Evolutionary conservation across 2,329 filamentous ascomycete species (phyloP), one percentile per base, ranked within the genome.

Genomic region (Phyllosticta citriasiana): DNA sequence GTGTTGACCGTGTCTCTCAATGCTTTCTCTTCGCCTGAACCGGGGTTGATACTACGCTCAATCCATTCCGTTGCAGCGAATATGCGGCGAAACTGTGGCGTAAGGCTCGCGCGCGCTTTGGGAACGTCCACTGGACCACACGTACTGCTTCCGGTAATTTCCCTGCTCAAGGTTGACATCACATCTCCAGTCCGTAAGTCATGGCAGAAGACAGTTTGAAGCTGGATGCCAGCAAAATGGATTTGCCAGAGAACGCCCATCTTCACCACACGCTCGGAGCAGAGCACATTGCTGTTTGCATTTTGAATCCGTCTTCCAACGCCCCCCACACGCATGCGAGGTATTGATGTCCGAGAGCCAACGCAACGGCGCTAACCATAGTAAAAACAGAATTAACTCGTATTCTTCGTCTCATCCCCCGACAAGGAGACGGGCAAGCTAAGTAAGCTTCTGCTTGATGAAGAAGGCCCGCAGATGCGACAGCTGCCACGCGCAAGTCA

Each of bases 381-480:
- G 33, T 40, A n/a, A 14, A 47, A 47, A 47, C 40, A n/a, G 14
- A 47, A 47, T 47, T n/a, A n/a, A 47, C 40, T 47, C 16, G 40
- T 47, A 47, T 47, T 47, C 40, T 47, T 47, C 40, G 40, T 47
- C 40, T n/a, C 4, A 47, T 4, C n/a, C 14, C 40, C n/a, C 40
- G 16, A n/a, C 14, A 7, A 47, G n/a, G 7, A 47, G 33, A 47
- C 3, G 3, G 14, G 14, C 40, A 47, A 47, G 4, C 40, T 47
- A 99, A 63, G 94, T 97, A 74, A 99, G 86, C 83, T 99, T 99
- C 81, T 97, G 93, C 84, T 99, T 99, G 81, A 99, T 99, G 80
- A 99, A 99, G 84, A 99, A 99, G 55, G 89, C 88, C 68, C 94
- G 84, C 69, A 99, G 83, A 77, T 99, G 93, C 59, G 91, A 96